phyloP scores from a whole-genome alignment of 495 filamentous ascomycete genomes.

The Xylaria flabelliformis region DNA sequence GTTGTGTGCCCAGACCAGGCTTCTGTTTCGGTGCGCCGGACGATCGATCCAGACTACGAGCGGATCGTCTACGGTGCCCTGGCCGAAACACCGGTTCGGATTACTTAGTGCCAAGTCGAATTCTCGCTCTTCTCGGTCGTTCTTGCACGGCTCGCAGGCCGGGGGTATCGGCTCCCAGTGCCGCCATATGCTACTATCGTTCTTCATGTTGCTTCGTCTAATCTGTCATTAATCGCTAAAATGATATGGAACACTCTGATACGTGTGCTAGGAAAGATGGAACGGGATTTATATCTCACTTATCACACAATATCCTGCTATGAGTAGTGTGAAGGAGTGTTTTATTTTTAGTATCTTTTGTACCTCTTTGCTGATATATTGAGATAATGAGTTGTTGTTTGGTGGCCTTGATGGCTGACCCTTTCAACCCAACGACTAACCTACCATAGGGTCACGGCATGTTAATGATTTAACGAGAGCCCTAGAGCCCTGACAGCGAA shows the following conservation, averaged over 20 bases:
- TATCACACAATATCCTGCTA: neutral
- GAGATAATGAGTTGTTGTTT: neutral
- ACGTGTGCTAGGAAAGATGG: neutral
- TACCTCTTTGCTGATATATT: neutral
- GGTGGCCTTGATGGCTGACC: neutral
- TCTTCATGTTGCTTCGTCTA: neutral
- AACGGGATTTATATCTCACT: neutral
- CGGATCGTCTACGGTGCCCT: slow-evolving; percentile 10
- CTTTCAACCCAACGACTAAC: neutral
- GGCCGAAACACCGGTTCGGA: slow-evolving; percentile 22
- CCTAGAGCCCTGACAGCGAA: neutral
- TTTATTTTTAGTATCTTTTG: neutral
- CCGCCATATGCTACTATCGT: neutral
- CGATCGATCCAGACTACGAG: slow-evolving; percentile 21
- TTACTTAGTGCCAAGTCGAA: slow-evolving; percentile 3
- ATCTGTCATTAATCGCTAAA: neutral
- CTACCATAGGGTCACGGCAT: neutral
- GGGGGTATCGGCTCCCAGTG: slow-evolving; percentile 13
- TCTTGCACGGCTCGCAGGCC: slow-evolving; percentile 17
- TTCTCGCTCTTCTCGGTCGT: slow-evolving; percentile 19
- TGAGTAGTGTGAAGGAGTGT: neutral
- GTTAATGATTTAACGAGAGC: neutral
- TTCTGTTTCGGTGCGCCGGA: neutral
- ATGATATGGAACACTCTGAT: neutral
- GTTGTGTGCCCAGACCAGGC: slow-evolving; percentile 20